Base-by-base conservation (phyloP, 164 flowering plant species). In the Sextonia rubra region DNA sequence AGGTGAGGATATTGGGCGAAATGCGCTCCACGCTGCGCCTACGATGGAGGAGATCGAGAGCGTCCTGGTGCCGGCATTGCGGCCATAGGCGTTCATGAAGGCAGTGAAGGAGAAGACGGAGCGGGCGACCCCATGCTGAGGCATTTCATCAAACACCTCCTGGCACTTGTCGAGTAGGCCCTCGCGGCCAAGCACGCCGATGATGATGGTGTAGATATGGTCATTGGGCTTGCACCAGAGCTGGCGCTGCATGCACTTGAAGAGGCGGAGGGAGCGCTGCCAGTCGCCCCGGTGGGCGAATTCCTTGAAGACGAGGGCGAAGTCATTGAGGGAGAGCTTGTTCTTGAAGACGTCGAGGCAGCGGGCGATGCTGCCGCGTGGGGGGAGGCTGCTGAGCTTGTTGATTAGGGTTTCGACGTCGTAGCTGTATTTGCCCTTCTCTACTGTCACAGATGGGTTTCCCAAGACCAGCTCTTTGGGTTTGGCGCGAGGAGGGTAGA, bases 191-290 rank as follows among this genome's bases (percentile, higher is more conserved):
- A 94, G 77, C 25, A 94, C 78, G 17, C 91, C 89, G 27, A 94
- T 88, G 79, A 94, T 77, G 12, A 92, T 83, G n/a, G 96, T 86
- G 70, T 91, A 92, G 12, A 92, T 91, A 70, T 90, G 97, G 65
- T 94, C 97, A 73, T 90, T 92, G 1, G 99, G 97, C 81, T 89
- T 94, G 77, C 97, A 94, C 99, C 99, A 94, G 26, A 91, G 79
- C 79, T 94, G 99, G 23, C 99, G 82, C 83, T 92, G 99, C 94
- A 92, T 92, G 68, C 91, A 89, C 83, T 94, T 92, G 81, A 94
- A 94, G 64, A 94, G 83, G 2, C 99, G 84, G 11, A 94, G 88
- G 7, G 97, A 89, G 25, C 97, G 76, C 77, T 94, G 99, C 97
- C 99, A 94, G 70, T 94, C 99, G 2, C 97, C 94, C 25, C 97